These are phyloP conservation scores for Xanthoconium stramineum DNA, from an alignment of 768 basidiomycete genomes.

Conservation along the genomic window DNA sequence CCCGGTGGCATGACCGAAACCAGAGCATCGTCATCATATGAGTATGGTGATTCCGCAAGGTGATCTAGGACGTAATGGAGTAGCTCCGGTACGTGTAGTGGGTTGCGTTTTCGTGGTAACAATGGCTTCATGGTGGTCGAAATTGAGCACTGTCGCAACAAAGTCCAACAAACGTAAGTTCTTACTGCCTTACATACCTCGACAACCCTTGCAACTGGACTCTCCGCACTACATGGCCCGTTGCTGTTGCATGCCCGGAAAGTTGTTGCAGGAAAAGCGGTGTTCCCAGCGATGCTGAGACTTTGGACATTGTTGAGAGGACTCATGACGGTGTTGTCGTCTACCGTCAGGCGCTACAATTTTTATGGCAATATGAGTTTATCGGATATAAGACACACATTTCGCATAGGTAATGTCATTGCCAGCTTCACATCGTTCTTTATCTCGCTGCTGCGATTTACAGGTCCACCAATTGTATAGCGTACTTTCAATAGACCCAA, in stretches of 20 bases:
- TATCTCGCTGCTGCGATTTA: neutral
- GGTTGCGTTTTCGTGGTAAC: no score
- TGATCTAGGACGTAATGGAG: no score
- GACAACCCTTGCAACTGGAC: no score
- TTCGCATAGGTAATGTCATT: neutral
- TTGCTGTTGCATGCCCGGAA: constrained; percentile 22
- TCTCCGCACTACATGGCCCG: constrained; percentile 47
- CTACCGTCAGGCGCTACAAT: constrained; percentile 45
- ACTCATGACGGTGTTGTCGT: constrained; percentile 53
- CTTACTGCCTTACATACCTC: no score
- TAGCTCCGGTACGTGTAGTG: no score
- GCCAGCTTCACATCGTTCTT: neutral
- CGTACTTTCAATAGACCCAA: no score
- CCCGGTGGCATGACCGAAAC: no score
- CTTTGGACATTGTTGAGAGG: constrained; percentile 53
- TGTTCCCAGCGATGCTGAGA: constrained; percentile 55
- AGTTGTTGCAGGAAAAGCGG: constrained; percentile 34
- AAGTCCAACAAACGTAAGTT: no score
- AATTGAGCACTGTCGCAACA: no score
- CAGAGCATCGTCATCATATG: neutral
- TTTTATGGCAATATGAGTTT: constrained; percentile 45
- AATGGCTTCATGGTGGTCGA: no score
- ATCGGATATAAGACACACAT: constrained; percentile 34
- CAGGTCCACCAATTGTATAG: neutral
- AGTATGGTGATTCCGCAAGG: no score